Base-by-base conservation (phyloP, 2,329 filamentous ascomycete genomes). In the Aspergillus aculeatus region DNA sequence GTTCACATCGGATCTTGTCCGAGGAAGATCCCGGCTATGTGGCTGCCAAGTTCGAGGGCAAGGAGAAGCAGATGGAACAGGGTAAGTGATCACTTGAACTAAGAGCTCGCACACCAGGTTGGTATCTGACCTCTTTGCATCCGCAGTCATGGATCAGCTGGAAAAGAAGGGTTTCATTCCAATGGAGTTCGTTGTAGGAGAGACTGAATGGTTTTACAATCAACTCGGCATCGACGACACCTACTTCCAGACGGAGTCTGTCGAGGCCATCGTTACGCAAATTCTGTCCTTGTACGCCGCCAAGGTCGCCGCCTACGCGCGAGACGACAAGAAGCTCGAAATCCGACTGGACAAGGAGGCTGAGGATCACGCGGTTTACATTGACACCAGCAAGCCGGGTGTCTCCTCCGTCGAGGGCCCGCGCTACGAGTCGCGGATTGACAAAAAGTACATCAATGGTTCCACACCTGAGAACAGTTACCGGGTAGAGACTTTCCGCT, bases 201-300 rank as follows among this genome's bases (percentile, higher is more conserved):
- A 99, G 79, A 91, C 93, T 54, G 84, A 86, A 61, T 99, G 95
- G 94, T 99, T 99, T 82, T 99, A 99, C 82, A 91, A 95, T 75
- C 90, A 96, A 77, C 86, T 99, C 24, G 95, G 95, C 68, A 99
- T 99, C 70, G 95, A 99, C 72, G 95, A 97, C 82, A 94, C 96
- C 79, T 98, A 97, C 83, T 98, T 98, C 81, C 88, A 93, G 74
- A 92, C 94, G 66, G 93, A 97, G 81, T 86, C 84, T 4, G 89
- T 90, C 19, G 87, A 91, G 58, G 91, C 91, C 60, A 96, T 99
- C 72, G 90, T 92, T 68, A 96, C 89, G 76, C 92, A 97, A 75
- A 93, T 99, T 73, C 94, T 94, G 62, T 97, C 94, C 11, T 86
- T 99, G 52, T 99, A 98, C 74, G 95, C 95, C 56, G 95, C 94